A percentile compares a stretch with the other conserved stretches of the same genome.
Evolutionary conservation across 108 stramenopile genomes (phyloP).

Genomic region (Heterococcus sp.): DNA sequence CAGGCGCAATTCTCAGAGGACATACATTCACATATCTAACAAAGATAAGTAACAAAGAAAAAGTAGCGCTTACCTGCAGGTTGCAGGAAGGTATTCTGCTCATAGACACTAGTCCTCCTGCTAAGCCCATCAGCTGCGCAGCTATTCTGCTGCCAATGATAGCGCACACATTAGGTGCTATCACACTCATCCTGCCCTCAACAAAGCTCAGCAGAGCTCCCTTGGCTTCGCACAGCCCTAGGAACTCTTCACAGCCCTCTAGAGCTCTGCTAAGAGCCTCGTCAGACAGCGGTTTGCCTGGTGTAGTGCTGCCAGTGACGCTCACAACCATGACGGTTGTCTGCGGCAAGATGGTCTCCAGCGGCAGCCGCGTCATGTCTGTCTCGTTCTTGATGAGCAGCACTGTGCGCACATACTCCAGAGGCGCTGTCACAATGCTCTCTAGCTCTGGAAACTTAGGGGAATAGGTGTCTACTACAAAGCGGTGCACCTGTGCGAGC

Average conservation of each 20-base stretch:
- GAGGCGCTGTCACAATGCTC: slow-evolving; percentile 74
- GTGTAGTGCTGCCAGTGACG: slow-evolving; percentile 81
- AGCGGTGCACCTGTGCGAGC: slow-evolving; percentile 49
- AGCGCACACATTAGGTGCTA: slow-evolving; percentile 67
- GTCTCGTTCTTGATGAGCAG: slow-evolving; percentile 81
- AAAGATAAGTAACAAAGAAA: background rate
- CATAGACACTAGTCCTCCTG: slow-evolving; percentile 84
- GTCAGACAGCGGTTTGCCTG: slow-evolving; percentile 52
- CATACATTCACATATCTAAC: background rate
- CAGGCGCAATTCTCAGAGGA: background rate
- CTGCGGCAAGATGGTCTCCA: slow-evolving; percentile 59
- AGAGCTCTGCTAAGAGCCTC: slow-evolving; percentile 54
- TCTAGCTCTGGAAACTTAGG: slow-evolving; percentile 81
- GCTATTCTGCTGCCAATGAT: slow-evolving; percentile 77
- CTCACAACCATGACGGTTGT: slow-evolving; percentile 87
- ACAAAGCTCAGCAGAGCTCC: slow-evolving; percentile 40
- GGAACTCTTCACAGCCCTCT: slow-evolving; percentile 41
- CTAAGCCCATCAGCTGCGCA: slow-evolving; percentile 76
- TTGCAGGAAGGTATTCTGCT: slow-evolving; percentile 75
- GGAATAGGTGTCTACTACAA: slow-evolving; percentile 55
- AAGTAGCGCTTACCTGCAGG: slow-evolving; percentile 58
- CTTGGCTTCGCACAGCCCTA: slow-evolving; percentile 30
- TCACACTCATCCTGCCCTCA: slow-evolving; percentile 43
- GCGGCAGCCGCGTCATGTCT: slow-evolving; percentile 49
- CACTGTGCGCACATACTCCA: slow-evolving; percentile 79